Evolutionary conservation across 352 stramenopile genomes (phyloP), one percentile per base, ranked within the genome.

Genomic region (Pseudoperonospora humuli): DNA sequence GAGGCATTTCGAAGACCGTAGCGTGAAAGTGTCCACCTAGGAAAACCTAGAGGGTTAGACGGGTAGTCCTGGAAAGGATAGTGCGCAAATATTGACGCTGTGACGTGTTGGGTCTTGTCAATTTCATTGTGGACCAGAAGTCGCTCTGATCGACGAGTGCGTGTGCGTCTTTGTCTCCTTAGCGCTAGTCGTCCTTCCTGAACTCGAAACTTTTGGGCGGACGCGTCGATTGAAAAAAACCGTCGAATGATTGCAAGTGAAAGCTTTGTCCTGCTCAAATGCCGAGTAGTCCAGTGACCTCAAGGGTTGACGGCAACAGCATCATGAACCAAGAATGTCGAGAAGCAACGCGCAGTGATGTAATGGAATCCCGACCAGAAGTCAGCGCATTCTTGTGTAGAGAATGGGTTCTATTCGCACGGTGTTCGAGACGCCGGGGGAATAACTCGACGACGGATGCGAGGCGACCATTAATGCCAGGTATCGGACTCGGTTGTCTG

Each of bases 361-460:
- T 84, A 8, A 56, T 52, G n/a, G 23, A 41, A 4, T 85, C 75
- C 3, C 55, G 74, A 17, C 44, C 51, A 7, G 53, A 78, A 39
- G 55, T 65, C 5, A 74, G 41, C 38, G 57, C 70, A 0, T 35
- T 55, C 13, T 45, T 91, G 2, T 91, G 79, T 39, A 59, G 70
- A 42, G 75, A 86, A 45, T 91, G 79, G 79, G 70, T 88, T 0
- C 33, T 88, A 1, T 84, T 91, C 18, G 42, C 71, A 33, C 54
- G 54, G 1, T 91, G 79, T 39, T 75, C 65, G 3, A 67, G 50
- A 18, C 40, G 39, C 31, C 28, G 49, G 15, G 17, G 45, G 14
- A 38, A 52, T 1, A 36, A 21, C 11, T 23, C 18, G 14, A 10
- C 2, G 3, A 18, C 19, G 43, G 21, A 27, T 13, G 25, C 27